phyloP scores from a whole-genome alignment of 129 eudicot species.

The Helianthus tuberosus region DNA sequence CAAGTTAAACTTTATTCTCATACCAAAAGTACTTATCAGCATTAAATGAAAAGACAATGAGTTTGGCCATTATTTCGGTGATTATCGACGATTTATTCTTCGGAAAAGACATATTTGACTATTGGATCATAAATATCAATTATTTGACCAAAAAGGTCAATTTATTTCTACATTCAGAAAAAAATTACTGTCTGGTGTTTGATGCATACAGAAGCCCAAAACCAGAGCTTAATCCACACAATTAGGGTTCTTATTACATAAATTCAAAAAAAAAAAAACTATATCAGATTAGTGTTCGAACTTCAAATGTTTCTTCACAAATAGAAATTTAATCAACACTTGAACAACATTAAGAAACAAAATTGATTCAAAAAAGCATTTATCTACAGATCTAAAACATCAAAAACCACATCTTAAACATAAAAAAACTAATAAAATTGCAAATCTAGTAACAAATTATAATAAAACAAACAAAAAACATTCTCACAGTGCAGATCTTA shows the following conservation, averaged over 20 bases:
- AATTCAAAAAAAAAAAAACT: neutral
- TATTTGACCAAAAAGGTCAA: slow-evolving; percentile 19
- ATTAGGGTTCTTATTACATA: neutral
- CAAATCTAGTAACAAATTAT: slow-evolving; percentile 14
- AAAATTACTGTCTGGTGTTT: neutral
- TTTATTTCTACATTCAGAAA: neutral
- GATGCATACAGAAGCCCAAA: slow-evolving; percentile 14
- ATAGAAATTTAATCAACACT: no score
- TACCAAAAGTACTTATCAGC: neutral
- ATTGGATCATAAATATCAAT: slow-evolving; percentile 7
- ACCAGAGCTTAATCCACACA: neutral
- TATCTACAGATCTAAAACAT: slow-evolving; percentile 10
- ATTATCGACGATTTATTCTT: neutral
- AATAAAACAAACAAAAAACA: neutral
- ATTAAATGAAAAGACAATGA: neutral
- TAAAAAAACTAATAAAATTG: neutral
- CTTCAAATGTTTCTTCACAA: no score
- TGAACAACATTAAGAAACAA: neutral
- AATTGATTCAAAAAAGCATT: neutral
- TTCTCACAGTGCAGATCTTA: slow-evolving; percentile 13
- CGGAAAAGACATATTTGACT: slow-evolving; percentile 1
- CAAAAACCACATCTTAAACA: neutral
- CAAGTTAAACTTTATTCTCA: slow-evolving; percentile 7
- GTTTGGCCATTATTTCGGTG: slow-evolving; percentile 1
- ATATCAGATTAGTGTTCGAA: no score